A percentile compares a stretch with the other conserved stretches of the same genome.
phyloP scores from a whole-genome alignment of 495 filamentous ascomycete species.

The Lophiotrema nucula region DNA sequence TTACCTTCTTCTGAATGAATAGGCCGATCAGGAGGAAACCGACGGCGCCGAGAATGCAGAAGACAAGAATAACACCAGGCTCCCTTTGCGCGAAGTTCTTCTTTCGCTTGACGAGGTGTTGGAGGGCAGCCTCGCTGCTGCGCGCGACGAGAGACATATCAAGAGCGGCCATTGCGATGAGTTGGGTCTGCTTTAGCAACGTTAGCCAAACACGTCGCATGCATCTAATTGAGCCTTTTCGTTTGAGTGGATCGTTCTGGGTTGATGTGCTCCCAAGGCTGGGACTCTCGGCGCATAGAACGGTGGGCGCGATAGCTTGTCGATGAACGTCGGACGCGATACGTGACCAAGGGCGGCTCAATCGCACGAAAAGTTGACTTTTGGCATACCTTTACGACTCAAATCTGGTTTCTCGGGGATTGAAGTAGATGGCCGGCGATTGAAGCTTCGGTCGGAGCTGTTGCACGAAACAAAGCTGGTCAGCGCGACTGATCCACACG shows the following conservation, averaged over 20 bases:
- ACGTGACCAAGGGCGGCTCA: not conserved
- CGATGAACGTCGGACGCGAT: not conserved
- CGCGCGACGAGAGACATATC: slow-evolving; percentile 34
- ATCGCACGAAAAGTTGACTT: not conserved
- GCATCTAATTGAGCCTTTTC: not conserved
- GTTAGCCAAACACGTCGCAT: not conserved
- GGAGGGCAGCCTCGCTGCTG: slow-evolving; percentile 23
- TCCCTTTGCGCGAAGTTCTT: slow-evolving; percentile 54
- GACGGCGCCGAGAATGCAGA: slow-evolving; percentile 54
- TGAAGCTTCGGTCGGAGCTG: slow-evolving; percentile 26
- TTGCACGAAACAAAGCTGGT: slow-evolving; percentile 11
- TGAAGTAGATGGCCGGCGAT: slow-evolving; percentile 5
- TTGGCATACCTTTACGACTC: slow-evolving; percentile 26
- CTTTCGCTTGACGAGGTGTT: slow-evolving; percentile 42
- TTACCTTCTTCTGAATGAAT: slow-evolving; percentile 47
- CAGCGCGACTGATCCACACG: slow-evolving; percentile 10
- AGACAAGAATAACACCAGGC: slow-evolving; percentile 54
- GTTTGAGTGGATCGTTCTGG: too few species aligned
- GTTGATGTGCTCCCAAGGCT: not conserved
- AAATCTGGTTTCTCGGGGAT: not conserved
- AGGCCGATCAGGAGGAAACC: slow-evolving; percentile 45
- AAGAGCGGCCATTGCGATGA: slow-evolving; percentile 44
- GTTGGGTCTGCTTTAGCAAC: not conserved
- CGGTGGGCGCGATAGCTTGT: not conserved
- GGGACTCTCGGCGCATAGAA: not conserved